A percentile compares a stretch with the other conserved stretches of the same genome.
These are phyloP conservation scores for Macrotyloma uniflorum DNA, from an alignment of 306 rosid species.

Conservation along the genomic window DNA sequence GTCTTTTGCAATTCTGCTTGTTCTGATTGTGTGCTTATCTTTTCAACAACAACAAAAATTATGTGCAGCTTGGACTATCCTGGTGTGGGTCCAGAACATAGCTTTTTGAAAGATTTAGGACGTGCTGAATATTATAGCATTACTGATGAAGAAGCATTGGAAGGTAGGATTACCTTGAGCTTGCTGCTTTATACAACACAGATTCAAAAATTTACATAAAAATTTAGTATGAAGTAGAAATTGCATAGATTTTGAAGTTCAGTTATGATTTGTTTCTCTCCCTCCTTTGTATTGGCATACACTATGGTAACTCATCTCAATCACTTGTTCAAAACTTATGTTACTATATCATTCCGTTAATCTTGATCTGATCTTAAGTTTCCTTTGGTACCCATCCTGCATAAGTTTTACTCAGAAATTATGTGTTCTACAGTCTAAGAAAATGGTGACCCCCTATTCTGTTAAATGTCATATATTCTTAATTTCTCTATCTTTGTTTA, in stretches of 20 bases:
- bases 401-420: not conserved
- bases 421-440: not conserved
- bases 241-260: constrained; percentile 21
- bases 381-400: not conserved
- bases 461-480: constrained; percentile 2
- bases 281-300: constrained; percentile 15
- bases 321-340: constrained; percentile 11
- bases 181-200: constrained; percentile 11
- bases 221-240: constrained; percentile 12
- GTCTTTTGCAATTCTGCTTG: not conserved
- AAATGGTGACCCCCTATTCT: not conserved
- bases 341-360: not conserved
- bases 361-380: not conserved
- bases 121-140: constrained; percentile 87
- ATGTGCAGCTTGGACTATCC: constrained; percentile 91
- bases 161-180: constrained; percentile 60
- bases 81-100: constrained; percentile 98
- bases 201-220: not conserved
- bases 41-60: not conserved
- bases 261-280: constrained; percentile 11
- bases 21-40: constrained; percentile 34
- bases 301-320: not conserved
- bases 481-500: not conserved
- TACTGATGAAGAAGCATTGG: constrained; percentile 93
- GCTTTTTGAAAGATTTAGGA: constrained; percentile 80